Evolutionary conservation across 768 basidiomycete genomes (phyloP).

Genomic region (Suillus placidus): DNA sequence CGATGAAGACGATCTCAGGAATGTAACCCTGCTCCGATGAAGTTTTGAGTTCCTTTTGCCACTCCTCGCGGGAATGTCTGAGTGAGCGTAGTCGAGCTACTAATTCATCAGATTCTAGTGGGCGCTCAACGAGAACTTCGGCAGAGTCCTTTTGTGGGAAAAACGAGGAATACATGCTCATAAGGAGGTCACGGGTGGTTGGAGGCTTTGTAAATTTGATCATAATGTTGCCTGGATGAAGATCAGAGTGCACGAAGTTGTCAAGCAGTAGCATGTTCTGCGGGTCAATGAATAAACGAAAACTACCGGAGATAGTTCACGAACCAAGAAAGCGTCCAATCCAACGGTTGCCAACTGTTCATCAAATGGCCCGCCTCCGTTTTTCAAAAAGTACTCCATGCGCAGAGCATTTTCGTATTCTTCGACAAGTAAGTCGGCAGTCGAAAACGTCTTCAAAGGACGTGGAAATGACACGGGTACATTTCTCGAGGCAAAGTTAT

Average conservation of each 20-base stretch:
- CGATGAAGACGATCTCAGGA: constrained; percentile 95
- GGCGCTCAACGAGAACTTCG: constrained; percentile 27
- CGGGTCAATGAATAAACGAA: constrained; percentile 12
- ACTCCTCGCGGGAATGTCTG: constrained; percentile 58
- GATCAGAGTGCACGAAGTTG: constrained; percentile 94
- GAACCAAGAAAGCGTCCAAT: constrained; percentile 90
- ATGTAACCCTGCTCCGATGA: constrained; percentile 76
- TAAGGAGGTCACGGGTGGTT: constrained; percentile 63
- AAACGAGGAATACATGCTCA: constrained; percentile 58
- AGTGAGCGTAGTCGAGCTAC: constrained; percentile 71
- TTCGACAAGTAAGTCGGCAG: constrained; percentile 81
- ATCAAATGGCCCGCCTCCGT: constrained; percentile 93
- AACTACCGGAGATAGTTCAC: constrained; percentile 29
- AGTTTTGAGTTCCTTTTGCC: constrained; percentile 67
- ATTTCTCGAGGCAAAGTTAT: constrained; percentile 78
- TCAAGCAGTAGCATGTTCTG: constrained; percentile 98
- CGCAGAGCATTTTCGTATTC: constrained; percentile 94
- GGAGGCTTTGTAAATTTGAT: constrained; percentile 93
- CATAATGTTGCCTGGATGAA: constrained; percentile 96
- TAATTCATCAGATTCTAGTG: constrained; percentile 56
- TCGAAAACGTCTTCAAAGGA: constrained; percentile 82
- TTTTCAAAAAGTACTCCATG: constrained; percentile 80
- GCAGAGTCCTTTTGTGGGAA: constrained; percentile 43
- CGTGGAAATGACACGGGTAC: constrained; percentile 89
- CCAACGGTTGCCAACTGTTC: constrained; percentile 89